Percentiles rank a stretch among this genome's conserved stretches.
Evolutionary conservation across 257 asterid species (phyloP).

Genomic region (Rhazya stricta): DNA sequence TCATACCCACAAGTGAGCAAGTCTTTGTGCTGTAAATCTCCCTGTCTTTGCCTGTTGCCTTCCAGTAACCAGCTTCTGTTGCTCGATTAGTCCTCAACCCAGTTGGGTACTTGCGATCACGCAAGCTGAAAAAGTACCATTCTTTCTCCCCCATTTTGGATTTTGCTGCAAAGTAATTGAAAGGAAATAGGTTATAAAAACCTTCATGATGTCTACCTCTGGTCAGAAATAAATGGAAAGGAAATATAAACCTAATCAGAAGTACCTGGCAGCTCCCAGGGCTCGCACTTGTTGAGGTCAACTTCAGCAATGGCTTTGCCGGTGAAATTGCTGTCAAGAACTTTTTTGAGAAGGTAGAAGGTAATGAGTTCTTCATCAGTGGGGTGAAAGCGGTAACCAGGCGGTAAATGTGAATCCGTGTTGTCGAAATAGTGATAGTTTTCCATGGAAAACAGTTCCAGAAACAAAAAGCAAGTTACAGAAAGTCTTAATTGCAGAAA

Average conservation of each 20-base stretch:
- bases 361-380: constrained; percentile 90
- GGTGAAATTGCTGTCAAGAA: constrained; percentile 52
- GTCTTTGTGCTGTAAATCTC: constrained; percentile 72
- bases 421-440: constrained; percentile 29
- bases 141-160: constrained; percentile 92
- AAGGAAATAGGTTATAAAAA: not conserved
- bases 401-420: constrained; percentile 54
- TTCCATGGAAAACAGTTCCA: constrained; percentile 33
- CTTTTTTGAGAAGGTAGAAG: constrained; percentile 72
- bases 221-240: too few relatives aligned
- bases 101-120: constrained; percentile 85
- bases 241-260: not conserved
- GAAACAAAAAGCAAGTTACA: not conserved
- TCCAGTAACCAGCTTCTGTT: constrained; percentile 95
- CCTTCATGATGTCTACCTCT: not conserved
- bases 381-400: constrained; percentile 86
- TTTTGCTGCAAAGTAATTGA: constrained; percentile 30
- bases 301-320: constrained; percentile 79
- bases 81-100: constrained; percentile 90
- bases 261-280: constrained; percentile 88
- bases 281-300: constrained; percentile 91
- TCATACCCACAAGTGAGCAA: constrained; percentile 78
- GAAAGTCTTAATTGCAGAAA: not conserved
- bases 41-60: constrained; percentile 90
- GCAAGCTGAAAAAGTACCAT: constrained; percentile 86